Conservation (phyloP, 2,329 filamentous ascomycete species). For the Aureobasidium musti region DNA sequence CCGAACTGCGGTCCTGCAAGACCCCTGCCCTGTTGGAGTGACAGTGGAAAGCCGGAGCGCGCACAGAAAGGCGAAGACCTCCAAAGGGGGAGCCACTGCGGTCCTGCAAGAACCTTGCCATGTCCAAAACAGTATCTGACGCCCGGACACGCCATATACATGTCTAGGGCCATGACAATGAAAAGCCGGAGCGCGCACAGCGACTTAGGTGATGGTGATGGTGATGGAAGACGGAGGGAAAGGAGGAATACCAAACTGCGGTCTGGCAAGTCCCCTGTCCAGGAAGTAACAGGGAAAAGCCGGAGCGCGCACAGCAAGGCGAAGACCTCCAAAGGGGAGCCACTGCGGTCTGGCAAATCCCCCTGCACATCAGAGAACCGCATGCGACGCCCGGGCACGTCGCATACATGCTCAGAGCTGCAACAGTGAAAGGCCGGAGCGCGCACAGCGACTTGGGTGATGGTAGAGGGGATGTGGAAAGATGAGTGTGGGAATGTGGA, state of each 20-base stretch:
- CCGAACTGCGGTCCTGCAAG: neutral
- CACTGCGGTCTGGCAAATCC: neutral
- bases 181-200: neutral
- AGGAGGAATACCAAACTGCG: constrained; percentile 3
- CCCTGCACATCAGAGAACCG: neutral
- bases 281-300: no score
- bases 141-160: neutral
- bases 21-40: no score
- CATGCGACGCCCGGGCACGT: neutral
- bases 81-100: neutral
- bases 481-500: neutral
- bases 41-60: no score
- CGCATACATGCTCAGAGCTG: neutral
- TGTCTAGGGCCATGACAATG: neutral
- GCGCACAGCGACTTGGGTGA: neutral
- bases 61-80: neutral
- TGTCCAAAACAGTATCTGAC: neutral
- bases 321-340: neutral
- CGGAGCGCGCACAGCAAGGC: neutral
- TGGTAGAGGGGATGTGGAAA: neutral
- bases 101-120: neutral
- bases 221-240: neutral
- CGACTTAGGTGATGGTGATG: no score
- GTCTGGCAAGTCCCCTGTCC: no score
- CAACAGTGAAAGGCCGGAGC: neutral